phyloP scores from a whole-genome alignment of 1,284 basidiomycete species.

The Apiotrichum gamsii region DNA sequence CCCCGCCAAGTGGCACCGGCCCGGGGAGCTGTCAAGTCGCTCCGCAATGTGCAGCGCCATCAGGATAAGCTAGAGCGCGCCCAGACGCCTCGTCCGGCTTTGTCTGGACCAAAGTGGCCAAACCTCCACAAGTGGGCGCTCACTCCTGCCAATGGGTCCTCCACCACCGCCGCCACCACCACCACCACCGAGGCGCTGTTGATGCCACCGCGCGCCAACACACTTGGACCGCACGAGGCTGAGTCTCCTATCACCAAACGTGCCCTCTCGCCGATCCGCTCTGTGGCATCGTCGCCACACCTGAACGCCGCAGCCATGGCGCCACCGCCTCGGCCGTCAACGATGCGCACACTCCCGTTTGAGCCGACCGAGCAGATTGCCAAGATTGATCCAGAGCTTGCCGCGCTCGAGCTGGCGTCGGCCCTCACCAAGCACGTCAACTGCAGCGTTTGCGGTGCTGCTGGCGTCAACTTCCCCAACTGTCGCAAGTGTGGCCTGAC shows the following conservation, averaged over 20 bases:
- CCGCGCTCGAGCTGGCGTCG: slow-evolving; percentile 33
- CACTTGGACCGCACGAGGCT: neutral
- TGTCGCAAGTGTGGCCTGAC: slow-evolving; percentile 40
- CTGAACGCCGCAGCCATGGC: neutral
- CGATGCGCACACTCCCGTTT: slow-evolving; percentile 19
- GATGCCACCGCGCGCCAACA: too few relatives aligned
- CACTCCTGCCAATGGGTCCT: too few relatives aligned
- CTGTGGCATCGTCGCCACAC: slow-evolving; percentile 30
- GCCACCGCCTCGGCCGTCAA: neutral
- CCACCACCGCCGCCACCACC: neutral
- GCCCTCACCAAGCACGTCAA: slow-evolving; percentile 38
- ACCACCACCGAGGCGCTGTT: neutral
- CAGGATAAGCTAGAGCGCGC: slow-evolving; percentile 2
- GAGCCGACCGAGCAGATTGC: slow-evolving; percentile 26
- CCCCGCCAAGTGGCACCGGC: neutral
- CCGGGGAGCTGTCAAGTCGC: neutral
- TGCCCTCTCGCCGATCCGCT: slow-evolving; percentile 19
- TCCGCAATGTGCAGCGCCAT: slow-evolving; percentile 8
- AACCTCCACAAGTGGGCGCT: too few relatives aligned
- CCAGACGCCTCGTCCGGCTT: neutral
- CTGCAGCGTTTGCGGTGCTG: slow-evolving; percentile 35
- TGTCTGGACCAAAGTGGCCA: too few relatives aligned
- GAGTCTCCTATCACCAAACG: neutral
- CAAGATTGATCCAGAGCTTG: slow-evolving; percentile 35
- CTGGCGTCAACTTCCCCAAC: slow-evolving; percentile 43